phyloP scores from a whole-genome alignment of 805 yeast genomes.

The Sungouiozyma ichnusensis region DNA sequence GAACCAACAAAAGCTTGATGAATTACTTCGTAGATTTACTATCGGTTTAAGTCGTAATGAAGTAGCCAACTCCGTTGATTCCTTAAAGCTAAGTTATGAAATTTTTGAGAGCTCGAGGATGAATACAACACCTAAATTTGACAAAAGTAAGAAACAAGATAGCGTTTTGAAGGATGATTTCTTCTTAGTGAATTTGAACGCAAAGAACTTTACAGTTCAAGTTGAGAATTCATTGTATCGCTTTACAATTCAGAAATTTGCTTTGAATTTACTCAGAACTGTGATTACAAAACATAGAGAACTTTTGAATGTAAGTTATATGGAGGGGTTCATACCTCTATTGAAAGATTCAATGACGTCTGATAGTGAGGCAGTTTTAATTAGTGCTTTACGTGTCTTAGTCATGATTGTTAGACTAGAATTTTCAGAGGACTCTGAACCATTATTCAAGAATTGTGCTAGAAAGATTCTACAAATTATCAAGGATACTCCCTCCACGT shows the following conservation, averaged over 20 bases:
- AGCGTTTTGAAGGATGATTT: constrained; percentile 45
- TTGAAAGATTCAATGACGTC: constrained; percentile 50
- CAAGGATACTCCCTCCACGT: constrained; percentile 67
- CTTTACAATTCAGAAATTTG: constrained; percentile 58
- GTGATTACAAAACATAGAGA: constrained; percentile 55
- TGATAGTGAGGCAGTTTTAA: constrained; percentile 67
- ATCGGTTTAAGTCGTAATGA: constrained; percentile 69
- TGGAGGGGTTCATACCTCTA: constrained; percentile 67
- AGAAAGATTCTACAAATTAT: constrained; percentile 52
- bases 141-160: constrained; percentile 13
- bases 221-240: constrained; percentile 46
- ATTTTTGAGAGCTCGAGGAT: constrained; percentile 46
- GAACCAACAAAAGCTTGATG: constrained; percentile 67
- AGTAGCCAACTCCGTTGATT: constrained; percentile 45
- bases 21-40: constrained; percentile 63
- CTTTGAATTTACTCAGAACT: constrained; percentile 65
- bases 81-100: constrained; percentile 64
- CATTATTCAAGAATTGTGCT: constrained; percentile 48
- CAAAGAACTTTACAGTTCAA: constrained; percentile 45
- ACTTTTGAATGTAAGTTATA: constrained; percentile 47
- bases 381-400: constrained; percentile 55
- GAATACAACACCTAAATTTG: constrained; percentile 9
- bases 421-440: constrained; percentile 39
- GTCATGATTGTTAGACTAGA: constrained; percentile 51
- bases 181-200: constrained; percentile 62